Base-by-base conservation (phyloP, 495 filamentous ascomycete genomes). In the Aspergillus steynii region DNA sequence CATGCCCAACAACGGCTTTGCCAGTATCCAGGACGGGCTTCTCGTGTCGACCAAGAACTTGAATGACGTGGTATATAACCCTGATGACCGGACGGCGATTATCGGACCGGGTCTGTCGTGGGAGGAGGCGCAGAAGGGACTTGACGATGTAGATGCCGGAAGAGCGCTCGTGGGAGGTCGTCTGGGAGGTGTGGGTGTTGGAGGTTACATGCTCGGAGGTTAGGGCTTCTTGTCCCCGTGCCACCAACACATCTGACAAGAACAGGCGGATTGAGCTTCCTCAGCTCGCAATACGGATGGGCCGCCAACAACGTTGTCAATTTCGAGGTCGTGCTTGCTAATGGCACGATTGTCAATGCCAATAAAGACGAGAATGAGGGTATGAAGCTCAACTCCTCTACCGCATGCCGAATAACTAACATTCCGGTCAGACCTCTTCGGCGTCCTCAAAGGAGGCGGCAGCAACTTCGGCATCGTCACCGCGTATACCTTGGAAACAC, bases 401-500 rank as follows among this genome's bases (percentile, higher is more conserved):
- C 5, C 10, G 14, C 12, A 42, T 10, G 14, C 5, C 12, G 37
- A 4, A 42, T 34, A 42, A 42, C 37, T 14, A 42, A 42, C 1
- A 3, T 10, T 14, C 37, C 1, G 12, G 12, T 12, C 73, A 0
- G 83, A 86, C 56, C 67, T 88, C 6, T 86, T 70, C 69, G 68
- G 66, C 53, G 83, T 84, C 4, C 74, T 87, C 3, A 83, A 84
- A 49, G 85, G 82, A 26, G 81, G 82, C 32, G 63, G 69, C 0
- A 79, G 73, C 60, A 86, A 85, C 68, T 85, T 85, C 60, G 83
- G 82, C 12, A 76, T 88, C 62, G 79, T 84, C 20, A 83, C 83
- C 9, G 59, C 68, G 27, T 78, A 82, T 65, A 70, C 78, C 50
- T 25, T 83, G 47, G 55, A 69, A 46, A 76, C 80, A 0, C 71